phyloP scores from a whole-genome alignment of 306 rosid species.

The Medicago lupulina region DNA sequence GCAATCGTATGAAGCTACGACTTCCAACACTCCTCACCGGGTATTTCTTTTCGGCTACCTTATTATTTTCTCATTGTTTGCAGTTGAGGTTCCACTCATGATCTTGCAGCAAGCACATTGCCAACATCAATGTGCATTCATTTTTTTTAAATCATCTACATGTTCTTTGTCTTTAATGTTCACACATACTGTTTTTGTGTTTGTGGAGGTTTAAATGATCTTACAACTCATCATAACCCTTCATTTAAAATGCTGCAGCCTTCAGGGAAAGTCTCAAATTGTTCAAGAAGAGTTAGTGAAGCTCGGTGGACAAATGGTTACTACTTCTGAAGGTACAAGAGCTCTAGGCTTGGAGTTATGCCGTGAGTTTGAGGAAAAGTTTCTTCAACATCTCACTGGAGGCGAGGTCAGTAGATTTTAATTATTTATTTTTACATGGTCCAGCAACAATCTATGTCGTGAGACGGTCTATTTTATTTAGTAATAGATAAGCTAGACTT shows the following conservation, averaged over 20 bases:
- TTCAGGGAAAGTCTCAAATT: constrained; percentile 91
- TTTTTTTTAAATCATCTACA: constrained; percentile 22
- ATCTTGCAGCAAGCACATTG: constrained; percentile 27
- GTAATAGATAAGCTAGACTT: constrained; percentile 24
- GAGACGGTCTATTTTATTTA: constrained; percentile 34
- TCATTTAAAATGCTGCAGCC: constrained; percentile 50
- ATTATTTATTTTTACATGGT: constrained; percentile 24
- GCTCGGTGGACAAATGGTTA: constrained; percentile 91
- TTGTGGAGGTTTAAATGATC: constrained; percentile 15
- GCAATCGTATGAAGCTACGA: constrained; percentile 89
- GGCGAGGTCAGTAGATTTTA: constrained; percentile 88
- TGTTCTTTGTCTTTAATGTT: constrained; percentile 28
- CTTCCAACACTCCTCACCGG: constrained; percentile 94
- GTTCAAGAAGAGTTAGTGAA: constrained; percentile 93
- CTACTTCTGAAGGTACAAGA: constrained; percentile 90
- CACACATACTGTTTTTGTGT: constrained; percentile 11
- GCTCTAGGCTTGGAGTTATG: constrained; percentile 97
- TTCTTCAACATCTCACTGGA: constrained; percentile 89
- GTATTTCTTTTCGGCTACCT: constrained; percentile 54
- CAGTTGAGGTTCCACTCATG: constrained; percentile 38
- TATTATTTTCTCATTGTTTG: no score
- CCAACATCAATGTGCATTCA: constrained; percentile 23
- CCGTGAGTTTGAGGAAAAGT: constrained; percentile 98
- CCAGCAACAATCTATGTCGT: constrained; percentile 9
- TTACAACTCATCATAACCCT: constrained; percentile 17